These are phyloP conservation scores for Alectoria sarmentosa DNA, from an alignment of 495 filamentous ascomycete species.

Conservation along the genomic window DNA sequence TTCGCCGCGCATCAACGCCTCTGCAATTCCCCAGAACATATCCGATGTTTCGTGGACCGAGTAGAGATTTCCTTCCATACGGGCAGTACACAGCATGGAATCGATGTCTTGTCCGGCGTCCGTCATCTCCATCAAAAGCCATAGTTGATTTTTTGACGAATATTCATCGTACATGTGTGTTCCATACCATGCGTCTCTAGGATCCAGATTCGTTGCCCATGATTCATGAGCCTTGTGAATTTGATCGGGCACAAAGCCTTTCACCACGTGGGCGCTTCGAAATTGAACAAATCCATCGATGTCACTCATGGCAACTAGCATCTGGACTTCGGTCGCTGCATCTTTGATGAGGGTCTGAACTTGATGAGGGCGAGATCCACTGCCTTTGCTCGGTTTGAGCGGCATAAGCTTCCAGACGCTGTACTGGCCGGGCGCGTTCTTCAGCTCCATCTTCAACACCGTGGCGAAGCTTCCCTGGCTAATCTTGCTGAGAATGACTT, in stretches of 20 bases:
- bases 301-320: slow-evolving; percentile 67
- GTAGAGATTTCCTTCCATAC: background rate
- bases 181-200: background rate
- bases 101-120: slow-evolving; percentile 79
- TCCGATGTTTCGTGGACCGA: slow-evolving; percentile 39
- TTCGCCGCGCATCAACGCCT: slow-evolving; percentile 72
- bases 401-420: slow-evolving; percentile 47
- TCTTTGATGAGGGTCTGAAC: slow-evolving; percentile 45
- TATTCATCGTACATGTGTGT: slow-evolving; percentile 35
- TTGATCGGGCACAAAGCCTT: slow-evolving; percentile 52
- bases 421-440: slow-evolving; percentile 33
- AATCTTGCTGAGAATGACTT: slow-evolving; percentile 41
- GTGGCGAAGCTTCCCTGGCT: slow-evolving; percentile 48
- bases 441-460: slow-evolving; percentile 42
- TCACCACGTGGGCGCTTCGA: slow-evolving; percentile 65
- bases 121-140: slow-evolving; percentile 79
- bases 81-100: slow-evolving; percentile 40
- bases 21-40: slow-evolving; percentile 73
- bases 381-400: slow-evolving; percentile 38
- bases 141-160: slow-evolving; percentile 54
- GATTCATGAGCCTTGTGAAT: background rate
- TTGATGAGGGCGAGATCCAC: slow-evolving; percentile 32
- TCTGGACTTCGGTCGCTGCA: slow-evolving; percentile 60
- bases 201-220: background rate
- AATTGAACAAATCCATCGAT: slow-evolving; percentile 92